Percentiles rank a stretch among this genome's conserved stretches.
These are phyloP conservation scores for Plantago ovata DNA, from an alignment of 257 asterid species.

Conservation along the genomic window DNA sequence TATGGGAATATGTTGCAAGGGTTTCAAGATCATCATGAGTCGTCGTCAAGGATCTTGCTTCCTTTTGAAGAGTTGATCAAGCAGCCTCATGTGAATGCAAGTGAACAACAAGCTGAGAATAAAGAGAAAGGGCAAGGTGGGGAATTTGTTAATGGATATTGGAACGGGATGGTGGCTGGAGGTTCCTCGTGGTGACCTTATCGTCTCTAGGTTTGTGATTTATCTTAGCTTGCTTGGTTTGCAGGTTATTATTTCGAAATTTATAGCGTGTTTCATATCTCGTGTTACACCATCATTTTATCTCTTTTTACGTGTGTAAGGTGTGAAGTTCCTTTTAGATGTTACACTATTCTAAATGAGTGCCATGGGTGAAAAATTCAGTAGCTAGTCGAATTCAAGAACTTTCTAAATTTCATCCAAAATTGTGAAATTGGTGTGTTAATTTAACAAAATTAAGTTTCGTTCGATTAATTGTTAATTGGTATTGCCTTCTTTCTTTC, in stretches of 20 bases:
- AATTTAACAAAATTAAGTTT: neutral
- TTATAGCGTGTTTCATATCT: too few species aligned
- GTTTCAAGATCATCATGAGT: slow-evolving; percentile 22
- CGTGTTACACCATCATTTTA: too few species aligned
- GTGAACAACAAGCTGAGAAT: slow-evolving; percentile 18
- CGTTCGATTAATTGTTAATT: neutral
- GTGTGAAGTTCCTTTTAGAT: neutral
- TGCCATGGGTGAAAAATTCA: slow-evolving; percentile 3
- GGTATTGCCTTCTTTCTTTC: too few species aligned
- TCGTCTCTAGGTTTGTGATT: too few species aligned
- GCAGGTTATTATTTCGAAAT: too few species aligned
- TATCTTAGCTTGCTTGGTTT: too few species aligned
- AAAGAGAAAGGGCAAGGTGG: slow-evolving; percentile 44
- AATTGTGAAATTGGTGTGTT: slow-evolving; percentile 9
- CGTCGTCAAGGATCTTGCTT: slow-evolving; percentile 34
- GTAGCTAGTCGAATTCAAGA: neutral
- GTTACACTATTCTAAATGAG: neutral
- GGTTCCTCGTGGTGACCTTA: slow-evolving; percentile 36
- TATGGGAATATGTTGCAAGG: slow-evolving; percentile 26
- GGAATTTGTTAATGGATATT: slow-evolving; percentile 37
- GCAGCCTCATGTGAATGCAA: slow-evolving; percentile 26
- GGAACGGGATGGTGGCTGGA: slow-evolving; percentile 65
- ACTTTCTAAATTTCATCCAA: slow-evolving; percentile 9
- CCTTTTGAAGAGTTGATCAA: slow-evolving; percentile 52
- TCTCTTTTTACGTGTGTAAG: too few species aligned